Evolutionary conservation across 2,329 filamentous ascomycete species (phyloP).

Genomic region (Coniella lustricola): DNA sequence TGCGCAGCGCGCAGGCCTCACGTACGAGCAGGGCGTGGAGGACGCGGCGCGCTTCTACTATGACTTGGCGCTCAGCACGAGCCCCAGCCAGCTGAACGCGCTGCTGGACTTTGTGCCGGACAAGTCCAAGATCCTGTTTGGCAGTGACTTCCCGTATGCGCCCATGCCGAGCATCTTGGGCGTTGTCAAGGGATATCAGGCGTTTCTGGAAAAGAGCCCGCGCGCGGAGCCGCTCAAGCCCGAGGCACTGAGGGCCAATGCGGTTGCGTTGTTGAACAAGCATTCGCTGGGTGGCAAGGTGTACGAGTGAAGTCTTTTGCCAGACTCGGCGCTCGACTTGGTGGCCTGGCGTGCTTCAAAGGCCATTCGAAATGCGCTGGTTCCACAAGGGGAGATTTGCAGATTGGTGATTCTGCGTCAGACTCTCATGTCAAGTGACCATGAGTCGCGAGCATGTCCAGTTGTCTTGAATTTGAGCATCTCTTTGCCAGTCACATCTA

Average conservation of each 20-base stretch:
- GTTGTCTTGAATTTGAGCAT: too few relatives aligned
- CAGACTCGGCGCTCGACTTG: too few relatives aligned
- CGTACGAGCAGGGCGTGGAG: constrained; percentile 11
- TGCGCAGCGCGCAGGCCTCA: constrained; percentile 1
- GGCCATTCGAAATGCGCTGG: too few relatives aligned
- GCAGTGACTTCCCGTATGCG: constrained; percentile 31
- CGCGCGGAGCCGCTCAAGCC: constrained; percentile 6
- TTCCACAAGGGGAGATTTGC: too few relatives aligned
- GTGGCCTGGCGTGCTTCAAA: too few relatives aligned
- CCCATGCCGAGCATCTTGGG: constrained; percentile 15
- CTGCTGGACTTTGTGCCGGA: constrained; percentile 23
- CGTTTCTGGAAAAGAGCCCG: constrained; percentile 9
- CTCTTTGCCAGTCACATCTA: too few relatives aligned
- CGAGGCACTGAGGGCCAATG: constrained; percentile 8
- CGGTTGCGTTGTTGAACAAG: constrained; percentile 8
- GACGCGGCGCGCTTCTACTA: constrained; percentile 27
- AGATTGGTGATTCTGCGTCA: too few relatives aligned
- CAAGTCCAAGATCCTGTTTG: constrained; percentile 25
- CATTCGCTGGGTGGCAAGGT: constrained; percentile 1
- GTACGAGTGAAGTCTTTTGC: neutral
- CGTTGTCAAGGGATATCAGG: constrained; percentile 6
- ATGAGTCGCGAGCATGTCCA: too few relatives aligned
- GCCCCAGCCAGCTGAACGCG: constrained; percentile 21
- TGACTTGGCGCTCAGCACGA: constrained; percentile 27
- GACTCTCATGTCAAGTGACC: too few relatives aligned